Evolutionary conservation across 2,329 filamentous ascomycete genomes (phyloP), one percentile per base, ranked within the genome.

Genomic region (Cordyceps cicadae): DNA sequence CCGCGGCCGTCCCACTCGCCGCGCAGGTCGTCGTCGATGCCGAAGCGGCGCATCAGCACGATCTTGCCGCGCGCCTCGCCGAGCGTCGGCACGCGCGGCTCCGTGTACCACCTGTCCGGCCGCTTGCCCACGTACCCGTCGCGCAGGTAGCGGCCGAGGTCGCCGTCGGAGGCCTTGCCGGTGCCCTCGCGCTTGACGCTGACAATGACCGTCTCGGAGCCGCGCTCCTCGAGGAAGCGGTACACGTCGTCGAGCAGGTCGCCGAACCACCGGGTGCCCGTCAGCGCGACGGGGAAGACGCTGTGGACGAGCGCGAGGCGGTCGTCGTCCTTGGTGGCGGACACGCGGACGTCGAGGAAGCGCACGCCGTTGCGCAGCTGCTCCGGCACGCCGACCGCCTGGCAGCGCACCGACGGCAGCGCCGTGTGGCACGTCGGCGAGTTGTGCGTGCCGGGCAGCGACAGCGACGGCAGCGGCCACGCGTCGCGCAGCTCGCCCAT

Each of bases 371-470:
- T 93, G 61, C 86, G 80, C 32, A 99, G 84, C 74, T 99, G 94
- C 58, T 87, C 84, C 54, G 80, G 79, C 5, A 95, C 81, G 63
- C 84, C 79, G 19, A 92, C 90, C 39, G 89, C 87, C 76, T 99
- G 94, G 74, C 94, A 97, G 45, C 94, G 88, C 43, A 97, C 94
- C 1, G 91, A 96, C 1, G 94, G 94, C 5, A 97, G 82, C 14
- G 94, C 92, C 54, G 84, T 82, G 77, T 95, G 82, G 75, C 84
- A 88, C 11, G 92, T 95, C 7, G 94, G 90, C 19, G 89, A 90
- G 76, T 99, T 97, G 79, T 99, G 94, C 0, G 94, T 97, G 64
- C 94, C 94, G 0, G 94, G 94, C 64, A 97, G 94, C 54, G 89
- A 94, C 54, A 99, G 84, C 3, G 87, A 82, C 1, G 90, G 89